Evolutionary conservation across 441 rosid species (phyloP), one percentile per base, ranked within the genome.

Genomic region (Gossypium davidsonii): DNA sequence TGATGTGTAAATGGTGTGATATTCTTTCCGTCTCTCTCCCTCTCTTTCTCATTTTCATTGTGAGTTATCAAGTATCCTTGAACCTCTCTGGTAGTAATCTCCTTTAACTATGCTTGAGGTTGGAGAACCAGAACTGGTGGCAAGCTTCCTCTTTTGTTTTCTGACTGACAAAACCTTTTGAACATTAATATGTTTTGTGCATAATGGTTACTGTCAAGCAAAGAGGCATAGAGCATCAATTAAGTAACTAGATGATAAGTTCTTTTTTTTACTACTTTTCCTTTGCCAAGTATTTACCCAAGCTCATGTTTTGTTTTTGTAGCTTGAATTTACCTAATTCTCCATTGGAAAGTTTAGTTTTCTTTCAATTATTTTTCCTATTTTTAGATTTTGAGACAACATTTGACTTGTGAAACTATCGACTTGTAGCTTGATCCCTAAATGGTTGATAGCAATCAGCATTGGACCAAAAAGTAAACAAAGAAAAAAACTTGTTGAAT

Each of bases 401-500:
- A 68, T 6, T 46, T 21, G 57, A 67, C 55, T n/a, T 9, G 11
- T 8, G 28, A 48, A 25, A 18, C n/a, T 15, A 34, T 61, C 17
- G 66, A 23, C 14, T 61, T 61, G 3, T 7, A 34, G 15, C 46
- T 31, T 61, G 66, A 61, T 61, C 46, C 14, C 66, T 15, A 61
- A 26, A 61, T 31, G 66, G 48, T 31, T 61, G 65, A 60, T 31
- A 15, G 66, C 5, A 31, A 61, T 34, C 23, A 7, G 34, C 10
- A 26, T 11, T 26, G 42, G 64, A n/a, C 64, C 39, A 59, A 10
- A 28, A 28, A 28, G 6, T 28, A 28, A 28, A 28, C 34, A 61
- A 64, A 42, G 26, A 44, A 70, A 70, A 39, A 70, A 17, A 20
- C 39, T 48, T 67, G 18, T 48, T 67, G 42, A 67, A 67, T 67